Base-by-base conservation (phyloP, 345 rosid genomes). In the Dipteronia sinensis region DNA sequence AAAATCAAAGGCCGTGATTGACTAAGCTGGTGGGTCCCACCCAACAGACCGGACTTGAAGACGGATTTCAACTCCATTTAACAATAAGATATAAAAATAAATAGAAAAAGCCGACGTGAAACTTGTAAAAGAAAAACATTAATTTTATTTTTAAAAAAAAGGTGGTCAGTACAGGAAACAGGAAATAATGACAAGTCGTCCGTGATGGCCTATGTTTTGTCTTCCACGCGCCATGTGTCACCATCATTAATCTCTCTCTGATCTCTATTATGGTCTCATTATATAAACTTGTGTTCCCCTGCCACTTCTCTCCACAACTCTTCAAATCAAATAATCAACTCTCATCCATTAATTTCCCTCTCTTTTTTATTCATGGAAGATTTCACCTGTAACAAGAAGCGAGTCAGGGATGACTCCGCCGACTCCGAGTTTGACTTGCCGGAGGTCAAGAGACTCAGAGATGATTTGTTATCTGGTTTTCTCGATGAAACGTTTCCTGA, bases 141-240 rank as follows among this genome's bases (percentile, higher is more conserved):
- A 42, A 42, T 42, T 42, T 42, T 42, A 7, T 42, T 42, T 1
- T 7, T 42, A 67, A 47, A 2, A 69, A n/a, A 25, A 67, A 13
- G 7, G 67, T 15, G 22, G 16, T 61, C 46, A 42, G 46, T 20
- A n/a, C 15, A 25, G 42, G 44, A 74, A 46, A 47, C 62, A 74
- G 49, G n/a, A 64, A 17, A 63, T 11, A 64, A 74, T 44, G 68
- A 53, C 77, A 69, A 78, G 86, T 76, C 75, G 79, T 83, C 88
- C 91, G 88, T 88, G 93, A 87, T 81, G 85, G 74, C 74, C 86
- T 34, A 67, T 61, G 82, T 67, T 67, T 79, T 83, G 78, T 44
- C 67, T 64, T 23, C 53, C 78, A 81, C 89, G 90, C 94, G 93
- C 90, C 83, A 44, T 23, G 6, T 69, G 29, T 80, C 74, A 55